Evolutionary conservation across 2,329 filamentous ascomycete genomes (phyloP), one percentile per base, ranked within the genome.

Genomic region (Diplodia seriata): DNA sequence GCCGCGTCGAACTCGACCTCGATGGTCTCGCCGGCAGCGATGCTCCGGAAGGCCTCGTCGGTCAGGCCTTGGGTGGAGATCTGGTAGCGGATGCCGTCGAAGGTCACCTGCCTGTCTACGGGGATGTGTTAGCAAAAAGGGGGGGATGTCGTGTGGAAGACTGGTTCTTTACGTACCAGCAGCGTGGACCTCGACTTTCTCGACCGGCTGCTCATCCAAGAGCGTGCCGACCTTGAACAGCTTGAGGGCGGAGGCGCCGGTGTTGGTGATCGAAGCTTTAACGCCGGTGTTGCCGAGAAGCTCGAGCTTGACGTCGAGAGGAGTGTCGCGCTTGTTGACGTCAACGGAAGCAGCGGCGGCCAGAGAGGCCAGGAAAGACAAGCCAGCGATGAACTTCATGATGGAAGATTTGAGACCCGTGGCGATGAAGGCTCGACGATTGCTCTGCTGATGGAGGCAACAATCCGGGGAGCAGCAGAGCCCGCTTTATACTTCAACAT

Each of bases 1-100:
- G 85, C 86, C 33, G 86, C 80, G 71, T 88, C 85, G 68, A 88
- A 86, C 50, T 80, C 82, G 38, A 84, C 77, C 71, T 84, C 81
- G 70, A 88, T 80, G 12, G 84, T 83, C 74, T 86, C 76, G 47
- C 79, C 80, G 55, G 78, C 74, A 47, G 59, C 77, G 66, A 89
- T 82, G 43, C 78, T 77, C 71, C 84, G 76, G 75, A 88, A 89
- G 59, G 83, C 81, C 3, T 82, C 80, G 38, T 83, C 80, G 23
- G 73, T 77, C 26, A 88, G 80, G 40, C 78, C 76, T 15, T 82
- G 83, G 69, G 80, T 75, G 33, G 88, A 75, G 14, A 61, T n/a
- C 40, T 81, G 82, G 51, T 86, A 79, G 51, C 84, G 82, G 69
- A 88, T 80, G 54, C 86, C 86, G 56, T 85, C 81, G 71, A 88